Percentiles rank a stretch among this genome's conserved stretches.
phyloP scores from a whole-genome alignment of 176 grass and related monocot species.

The Cenchrus purpureus region DNA sequence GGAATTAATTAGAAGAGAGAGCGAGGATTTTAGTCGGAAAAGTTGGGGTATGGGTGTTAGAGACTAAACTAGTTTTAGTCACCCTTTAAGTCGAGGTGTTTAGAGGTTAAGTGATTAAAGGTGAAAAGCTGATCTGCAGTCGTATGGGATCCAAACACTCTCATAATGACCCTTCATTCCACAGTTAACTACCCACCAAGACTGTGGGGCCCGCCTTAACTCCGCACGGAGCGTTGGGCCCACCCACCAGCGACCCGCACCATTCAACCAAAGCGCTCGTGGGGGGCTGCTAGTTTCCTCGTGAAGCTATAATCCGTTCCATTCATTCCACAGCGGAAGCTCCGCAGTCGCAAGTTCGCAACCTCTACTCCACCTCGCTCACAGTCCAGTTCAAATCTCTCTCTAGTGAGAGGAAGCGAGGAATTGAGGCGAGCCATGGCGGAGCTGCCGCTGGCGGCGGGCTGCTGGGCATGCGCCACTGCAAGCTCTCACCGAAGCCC shows the following conservation, averaged over 20 bases:
- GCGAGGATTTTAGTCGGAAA: too few species aligned
- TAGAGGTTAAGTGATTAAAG: too few species aligned
- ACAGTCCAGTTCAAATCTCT: conserved; percentile 29
- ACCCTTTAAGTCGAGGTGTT: too few species aligned
- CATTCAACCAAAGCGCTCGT: not conserved
- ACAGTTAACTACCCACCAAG: conserved; percentile 7
- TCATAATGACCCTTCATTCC: not conserved
- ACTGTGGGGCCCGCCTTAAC: not conserved
- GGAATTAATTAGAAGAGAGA: too few species aligned
- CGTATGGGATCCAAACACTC: too few species aligned
- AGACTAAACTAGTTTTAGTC: too few species aligned
- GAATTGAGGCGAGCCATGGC: conserved; percentile 50
- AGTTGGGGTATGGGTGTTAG: too few species aligned
- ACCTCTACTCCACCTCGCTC: not conserved
- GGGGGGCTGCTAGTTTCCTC: not conserved
- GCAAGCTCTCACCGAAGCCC: conserved; percentile 57
- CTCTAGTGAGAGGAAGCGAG: not conserved
- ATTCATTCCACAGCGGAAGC: not conserved
- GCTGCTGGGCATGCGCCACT: conserved; percentile 51
- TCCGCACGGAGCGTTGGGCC: not conserved
- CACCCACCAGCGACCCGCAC: conserved; percentile 25
- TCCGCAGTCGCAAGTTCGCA: not conserved
- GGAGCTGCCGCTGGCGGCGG: conserved; percentile 62
- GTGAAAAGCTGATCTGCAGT: too few species aligned
- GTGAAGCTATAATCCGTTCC: not conserved